Conservation (phyloP, 306 rosid species). For the Gastrolobium bilobum region DNA sequence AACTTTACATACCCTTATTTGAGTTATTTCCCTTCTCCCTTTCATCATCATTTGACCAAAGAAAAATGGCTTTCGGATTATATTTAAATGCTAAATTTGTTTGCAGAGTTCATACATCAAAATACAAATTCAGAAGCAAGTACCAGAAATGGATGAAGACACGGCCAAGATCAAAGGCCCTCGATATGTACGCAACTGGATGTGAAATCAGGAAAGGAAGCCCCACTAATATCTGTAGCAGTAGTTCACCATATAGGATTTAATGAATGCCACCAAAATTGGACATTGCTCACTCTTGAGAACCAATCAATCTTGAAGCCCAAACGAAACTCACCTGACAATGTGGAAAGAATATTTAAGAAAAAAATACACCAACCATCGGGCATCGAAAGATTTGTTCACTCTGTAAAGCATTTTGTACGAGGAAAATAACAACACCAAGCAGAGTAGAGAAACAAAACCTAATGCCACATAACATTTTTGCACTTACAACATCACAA, state of each 20-base stretch:
- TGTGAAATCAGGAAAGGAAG: constrained; percentile 85
- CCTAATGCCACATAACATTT: constrained; percentile 8
- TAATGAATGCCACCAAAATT: constrained; percentile 50
- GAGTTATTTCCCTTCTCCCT: constrained; percentile 30
- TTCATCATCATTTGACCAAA: constrained; percentile 22
- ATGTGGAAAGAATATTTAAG: constrained; percentile 49
- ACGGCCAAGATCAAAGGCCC: constrained; percentile 95
- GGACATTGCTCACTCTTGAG: constrained; percentile 54
- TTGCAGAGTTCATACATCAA: constrained; percentile 32
- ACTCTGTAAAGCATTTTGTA: constrained; percentile 41
- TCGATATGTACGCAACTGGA: constrained; percentile 84
- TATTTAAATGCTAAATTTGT: constrained; percentile 32
- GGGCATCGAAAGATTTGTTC: constrained; percentile 42
- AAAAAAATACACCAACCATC: constrained; percentile 51
- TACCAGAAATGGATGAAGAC: constrained; percentile 98
- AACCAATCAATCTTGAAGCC: constrained; percentile 51
- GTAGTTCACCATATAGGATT: constrained; percentile 58
- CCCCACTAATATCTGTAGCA: constrained; percentile 84
- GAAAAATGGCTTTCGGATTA: constrained; percentile 17
- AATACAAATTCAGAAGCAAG: constrained; percentile 36
- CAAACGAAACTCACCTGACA: constrained; percentile 76
- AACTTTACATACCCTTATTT: constrained; percentile 1
- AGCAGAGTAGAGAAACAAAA: background rate
- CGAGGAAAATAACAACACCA: constrained; percentile 39
- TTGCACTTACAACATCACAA: constrained; percentile 17